A percentile compares a stretch with the other conserved stretches of the same genome.
Evolutionary conservation across 2,329 filamentous ascomycete genomes (phyloP).

Genomic region (Neospermospora avenae): DNA sequence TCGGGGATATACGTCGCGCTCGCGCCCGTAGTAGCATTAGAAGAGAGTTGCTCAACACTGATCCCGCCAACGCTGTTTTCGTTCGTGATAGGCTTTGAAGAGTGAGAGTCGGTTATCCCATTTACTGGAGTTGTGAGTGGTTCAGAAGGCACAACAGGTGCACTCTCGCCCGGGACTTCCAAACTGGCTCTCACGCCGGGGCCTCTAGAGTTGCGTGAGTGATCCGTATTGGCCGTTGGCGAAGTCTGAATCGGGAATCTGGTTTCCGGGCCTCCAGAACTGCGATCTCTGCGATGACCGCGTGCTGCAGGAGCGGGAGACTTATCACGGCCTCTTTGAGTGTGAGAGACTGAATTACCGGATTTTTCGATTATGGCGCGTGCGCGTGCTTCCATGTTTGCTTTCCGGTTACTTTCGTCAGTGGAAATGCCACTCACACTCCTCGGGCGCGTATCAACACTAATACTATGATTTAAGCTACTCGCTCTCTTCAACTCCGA

Average conservation of each 20-base stretch:
- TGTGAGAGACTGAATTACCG: constrained; percentile 49
- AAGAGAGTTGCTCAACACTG: neutral
- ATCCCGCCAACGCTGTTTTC: neutral
- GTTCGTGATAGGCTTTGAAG: constrained; percentile 16
- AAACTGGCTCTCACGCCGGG: constrained; percentile 59
- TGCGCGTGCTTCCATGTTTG: constrained; percentile 90
- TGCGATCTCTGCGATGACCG: constrained; percentile 76
- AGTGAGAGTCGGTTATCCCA: constrained; percentile 15
- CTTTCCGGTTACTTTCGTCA: constrained; percentile 91
- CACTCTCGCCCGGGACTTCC: constrained; percentile 44
- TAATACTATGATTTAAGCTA: constrained; percentile 62
- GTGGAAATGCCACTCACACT: constrained; percentile 92
- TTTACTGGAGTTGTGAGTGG: constrained; percentile 16
- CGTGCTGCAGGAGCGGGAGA: constrained; percentile 64
- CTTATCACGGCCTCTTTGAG: constrained; percentile 65
- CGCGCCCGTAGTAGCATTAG: no score
- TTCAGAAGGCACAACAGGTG: constrained; percentile 14
- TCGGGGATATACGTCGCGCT: constrained; percentile 35
- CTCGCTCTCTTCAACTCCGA: constrained; percentile 91
- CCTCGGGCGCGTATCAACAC: constrained; percentile 61
- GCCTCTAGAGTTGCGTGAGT: constrained; percentile 33
- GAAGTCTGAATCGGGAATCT: constrained; percentile 79
- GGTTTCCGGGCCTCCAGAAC: constrained; percentile 68
- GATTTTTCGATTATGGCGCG: constrained; percentile 64
- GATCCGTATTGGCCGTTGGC: constrained; percentile 51